Base-by-base conservation (phyloP, 805 yeast species). In the Zygosaccharomyces kombuchaensis region DNA sequence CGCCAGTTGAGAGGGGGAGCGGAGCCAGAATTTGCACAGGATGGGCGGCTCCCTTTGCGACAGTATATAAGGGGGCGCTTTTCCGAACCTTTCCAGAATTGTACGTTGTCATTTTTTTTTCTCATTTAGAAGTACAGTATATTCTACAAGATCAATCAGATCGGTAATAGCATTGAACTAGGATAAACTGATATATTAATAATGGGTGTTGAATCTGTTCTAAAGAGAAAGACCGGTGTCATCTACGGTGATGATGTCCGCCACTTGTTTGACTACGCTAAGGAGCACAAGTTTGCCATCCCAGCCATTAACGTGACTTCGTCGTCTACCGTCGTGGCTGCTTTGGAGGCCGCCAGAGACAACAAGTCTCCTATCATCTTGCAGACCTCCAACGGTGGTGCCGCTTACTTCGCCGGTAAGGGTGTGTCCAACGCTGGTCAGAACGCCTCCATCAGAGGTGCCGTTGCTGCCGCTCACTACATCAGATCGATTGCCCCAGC, bases 381-480 rank as follows among this genome's bases (percentile, higher is more conserved):
- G 68, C 99, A 93, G 77, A 82, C 91, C 60, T 91, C 98, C 52
- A 89, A 93, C 73, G 99, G 99, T 77, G 99, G 99, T 79, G 96
- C 99, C 60, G 98, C 98, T 55, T 93, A 82, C 87, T 93, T 93
- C 70, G 99, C 99, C 56, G 99, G 99, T 77, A 93, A 93, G 82
- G 99, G 98, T 77, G 89, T 93, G 60, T 78, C 80, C 70, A 93
- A 93, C 86, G 78, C 77, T 64, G 84, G 87, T 78, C 98, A 93
- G 77, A 75, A 76, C 65, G 99, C 98, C 51, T 84, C 98, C 53
- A 87, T 93, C 73, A 83, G 82, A 50, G 99, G 99, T 73, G 74
- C 96, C 67, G 69, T 93, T 67, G 96, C 99, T 62, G 98, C 97
- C 67, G 99, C 96, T 56, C 96, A 87, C 78, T 93, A 85, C 81